phyloP scores from a whole-genome alignment of 345 rosid genomes.

The Cardamine occulta region DNA sequence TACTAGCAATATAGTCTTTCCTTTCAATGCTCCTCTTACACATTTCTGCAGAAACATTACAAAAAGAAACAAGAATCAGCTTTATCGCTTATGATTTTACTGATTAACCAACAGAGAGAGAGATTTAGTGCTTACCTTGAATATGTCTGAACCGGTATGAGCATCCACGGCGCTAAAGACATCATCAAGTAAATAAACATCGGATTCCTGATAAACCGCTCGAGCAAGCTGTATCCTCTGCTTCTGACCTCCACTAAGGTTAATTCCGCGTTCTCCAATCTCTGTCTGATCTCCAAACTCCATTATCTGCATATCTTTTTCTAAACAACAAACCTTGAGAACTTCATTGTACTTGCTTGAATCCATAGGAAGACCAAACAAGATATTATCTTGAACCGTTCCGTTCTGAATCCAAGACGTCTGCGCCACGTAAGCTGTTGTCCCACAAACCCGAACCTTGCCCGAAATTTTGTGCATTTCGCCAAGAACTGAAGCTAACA shows the following conservation, averaged over 20 bases:
- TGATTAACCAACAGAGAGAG: constrained; percentile 3
- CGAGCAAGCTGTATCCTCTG: constrained; percentile 93
- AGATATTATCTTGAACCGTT: constrained; percentile 85
- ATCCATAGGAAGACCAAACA: constrained; percentile 87
- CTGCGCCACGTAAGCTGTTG: constrained; percentile 91
- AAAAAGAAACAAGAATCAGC: constrained; percentile 25
- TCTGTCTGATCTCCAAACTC: constrained; percentile 95
- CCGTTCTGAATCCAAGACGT: constrained; percentile 96
- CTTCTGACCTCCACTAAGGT: constrained; percentile 98
- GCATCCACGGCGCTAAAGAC: constrained; percentile 99
- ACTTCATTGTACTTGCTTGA: constrained; percentile 64
- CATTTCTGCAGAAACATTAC: constrained; percentile 60
- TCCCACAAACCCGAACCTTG: constrained; percentile 77
- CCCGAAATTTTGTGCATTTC: constrained; percentile 95
- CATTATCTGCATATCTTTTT: constrained; percentile 93
- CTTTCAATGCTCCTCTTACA: constrained; percentile 81
- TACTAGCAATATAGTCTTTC: constrained; percentile 85
- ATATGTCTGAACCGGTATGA: constrained; percentile 90
- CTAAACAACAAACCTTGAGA: constrained; percentile 77
- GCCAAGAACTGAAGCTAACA: constrained; percentile 82
- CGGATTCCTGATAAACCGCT: constrained; percentile 93
- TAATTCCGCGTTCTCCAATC: constrained; percentile 96
- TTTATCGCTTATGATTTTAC: background rate
- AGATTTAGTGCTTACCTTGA: constrained; percentile 55
- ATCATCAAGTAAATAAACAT: constrained; percentile 90